Evolutionary conservation across 225 moss, liverwort and hornwort species (phyloP).

Genomic region (Bryoerythrophyllum caledonicum): DNA sequence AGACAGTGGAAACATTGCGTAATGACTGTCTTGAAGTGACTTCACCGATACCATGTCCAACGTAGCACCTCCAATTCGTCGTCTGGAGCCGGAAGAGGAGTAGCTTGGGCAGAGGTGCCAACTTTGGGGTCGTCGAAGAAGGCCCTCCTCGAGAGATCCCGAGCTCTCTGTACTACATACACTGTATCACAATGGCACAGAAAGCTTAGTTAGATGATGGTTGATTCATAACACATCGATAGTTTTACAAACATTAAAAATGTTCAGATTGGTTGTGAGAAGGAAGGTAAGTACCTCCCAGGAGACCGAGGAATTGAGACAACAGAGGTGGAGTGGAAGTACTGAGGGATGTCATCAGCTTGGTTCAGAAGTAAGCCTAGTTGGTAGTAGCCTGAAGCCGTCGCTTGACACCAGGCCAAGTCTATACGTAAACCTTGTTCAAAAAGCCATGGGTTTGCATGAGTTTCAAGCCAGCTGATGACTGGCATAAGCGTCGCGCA

Average conservation of each 20-base stretch:
- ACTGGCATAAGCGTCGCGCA: conserved; percentile 62
- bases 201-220: background rate
- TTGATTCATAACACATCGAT: background rate
- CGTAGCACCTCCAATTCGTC: conserved; percentile 68
- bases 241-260: background rate
- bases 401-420: conserved; percentile 87
- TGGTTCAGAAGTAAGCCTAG: conserved; percentile 65
- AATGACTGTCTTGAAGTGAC: conserved; percentile 53
- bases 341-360: conserved; percentile 45
- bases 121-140: conserved; percentile 44
- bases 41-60: conserved; percentile 59
- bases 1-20: conserved; percentile 43
- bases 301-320: conserved; percentile 25
- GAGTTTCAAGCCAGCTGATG: conserved; percentile 63
- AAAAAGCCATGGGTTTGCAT: conserved; percentile 62
- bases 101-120: conserved; percentile 68
- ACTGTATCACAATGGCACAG: conserved; percentile 18
- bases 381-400: conserved; percentile 74
- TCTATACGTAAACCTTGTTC: conserved; percentile 60
- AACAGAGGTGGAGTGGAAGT: conserved; percentile 25
- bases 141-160: conserved; percentile 40
- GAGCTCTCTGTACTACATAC: conserved; percentile 28
- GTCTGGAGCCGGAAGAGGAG: conserved; percentile 53
- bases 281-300: conserved; percentile 22
- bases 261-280: background rate